Base-by-base conservation (phyloP, 176 grass and related monocot species). In the Tuctoria greenei region DNA sequence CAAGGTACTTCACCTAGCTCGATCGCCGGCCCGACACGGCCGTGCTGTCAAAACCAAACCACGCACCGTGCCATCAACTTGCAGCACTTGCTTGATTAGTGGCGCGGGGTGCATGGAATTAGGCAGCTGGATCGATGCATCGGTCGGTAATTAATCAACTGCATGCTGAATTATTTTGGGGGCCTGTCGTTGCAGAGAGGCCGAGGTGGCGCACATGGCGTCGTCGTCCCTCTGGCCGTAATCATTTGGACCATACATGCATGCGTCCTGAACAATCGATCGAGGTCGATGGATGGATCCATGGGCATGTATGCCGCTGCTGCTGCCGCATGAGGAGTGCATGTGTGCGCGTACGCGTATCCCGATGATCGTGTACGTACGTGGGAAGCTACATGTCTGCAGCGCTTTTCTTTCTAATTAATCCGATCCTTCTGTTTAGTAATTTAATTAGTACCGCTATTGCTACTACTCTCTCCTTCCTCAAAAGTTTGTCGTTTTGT, bases 41-140 rank as follows among this genome's bases (percentile, higher is more conserved):
- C 70, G 64, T 61, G 83, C 76, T 80, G 70, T 80, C 83, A 61
- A 74, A 46, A 75, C 69, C n/a, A n/a, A n/a, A n/a, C n/a, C n/a
- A n/a, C n/a, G n/a, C 60, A 46, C 42, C 57, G 52, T 18, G 38
- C 38, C 52, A 28, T 61, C 41, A n/a, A 23, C 8, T 64, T 52
- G 55, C 0, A 25, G 43, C 31, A 31, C 21, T 83, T 63, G 77
- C 25, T 64, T 25, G 57, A 55, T 39, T 1, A 8, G 11, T 6
- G 45, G 35, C 2, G 31, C 1, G 31, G 31, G 31, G 0, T 2
- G 34, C 45, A 73, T 35, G 26, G 43, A 27, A 67, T 56, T 35
- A 61, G 26, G 72, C 74, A 64, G 79, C 49, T 86, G 79, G 66
- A 73, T 39, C 60, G 39, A 62, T 57, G 69, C 17, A 84, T 77